Base-by-base conservation (phyloP, 306 rosid species). In the Gynostemma pentaphyllum region DNA sequence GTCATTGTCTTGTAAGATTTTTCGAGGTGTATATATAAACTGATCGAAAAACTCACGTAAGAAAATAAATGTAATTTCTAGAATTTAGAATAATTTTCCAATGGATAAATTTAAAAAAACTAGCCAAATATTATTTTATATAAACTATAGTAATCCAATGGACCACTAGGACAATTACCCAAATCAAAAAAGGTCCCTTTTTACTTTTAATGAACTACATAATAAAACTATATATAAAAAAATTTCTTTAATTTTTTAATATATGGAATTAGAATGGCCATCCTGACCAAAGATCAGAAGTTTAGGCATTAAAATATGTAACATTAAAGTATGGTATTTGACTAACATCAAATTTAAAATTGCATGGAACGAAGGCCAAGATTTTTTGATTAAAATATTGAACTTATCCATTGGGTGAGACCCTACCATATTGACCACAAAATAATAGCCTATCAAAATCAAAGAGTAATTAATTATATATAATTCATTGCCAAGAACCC, bases 161-260 rank as follows among this genome's bases (percentile, higher is more conserved):
- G 64, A 59, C 47, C 65, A 59, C 32, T 59, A 36, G 65, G 44
- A 18, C 65, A 59, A 13, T 46, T 59, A 19, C 65, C 7, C 64
- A 36, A 36, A 36, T 37, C 32, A 32, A 57, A 57, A 34, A 34
- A 7, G 27, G 45, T 56, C 19, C 0, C 5, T 36, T 57, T 36
- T 57, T 5, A 0, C 39, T 57, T 55, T 55, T n/a, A 26, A 26
- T 55, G 41, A 54, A 18, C 60, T 28, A 53, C n/a, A n/a, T n/a
- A n/a, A n/a, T n/a, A n/a, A n/a, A n/a, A n/a, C n/a, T n/a, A n/a
- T n/a, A n/a, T n/a, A n/a, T n/a, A n/a, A n/a, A n/a, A n/a, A n/a
- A n/a, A n/a, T n/a, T 7, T 15, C 2, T 53, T 28, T 0, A 0
- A 13, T 53, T 55, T 5, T 9, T 55, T 34, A 18, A 57, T 34